A percentile compares a stretch with the other conserved stretches of the same genome.
These are phyloP conservation scores for Pelargonium myrrhifolium DNA, from an alignment of 441 rosid species.

Conservation along the genomic window DNA sequence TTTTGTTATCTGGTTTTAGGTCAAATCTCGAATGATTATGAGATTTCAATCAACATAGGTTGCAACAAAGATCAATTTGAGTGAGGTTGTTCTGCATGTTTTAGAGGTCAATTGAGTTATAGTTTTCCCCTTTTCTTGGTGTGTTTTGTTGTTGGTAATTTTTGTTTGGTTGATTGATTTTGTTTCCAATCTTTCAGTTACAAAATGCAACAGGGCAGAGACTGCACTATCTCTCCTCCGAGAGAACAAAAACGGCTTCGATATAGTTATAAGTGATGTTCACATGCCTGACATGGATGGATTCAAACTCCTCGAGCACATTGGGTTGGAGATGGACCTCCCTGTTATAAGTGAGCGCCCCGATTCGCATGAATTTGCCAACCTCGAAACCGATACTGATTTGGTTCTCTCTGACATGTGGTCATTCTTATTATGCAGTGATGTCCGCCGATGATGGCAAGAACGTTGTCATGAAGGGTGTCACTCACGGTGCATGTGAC, in stretches of 20 bases:
- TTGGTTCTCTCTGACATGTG: constrained; percentile 6
- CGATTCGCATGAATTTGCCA: neutral
- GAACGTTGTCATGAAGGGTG: constrained; percentile 77
- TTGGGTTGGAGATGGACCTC: constrained; percentile 87
- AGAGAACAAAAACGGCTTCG: constrained; percentile 64
- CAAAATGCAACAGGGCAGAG: constrained; percentile 73
- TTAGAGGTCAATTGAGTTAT: no score
- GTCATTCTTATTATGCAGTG: constrained; percentile 38
- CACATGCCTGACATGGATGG: constrained; percentile 99
- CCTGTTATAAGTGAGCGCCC: constrained; percentile 77
- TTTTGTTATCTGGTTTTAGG: neutral
- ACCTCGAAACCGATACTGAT: neutral
- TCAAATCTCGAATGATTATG: neutral
- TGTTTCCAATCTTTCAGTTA: constrained; percentile 45
- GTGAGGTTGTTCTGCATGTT: neutral
- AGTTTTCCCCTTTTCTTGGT: neutral
- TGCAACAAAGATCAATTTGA: neutral
- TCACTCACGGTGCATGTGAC: constrained; percentile 84
- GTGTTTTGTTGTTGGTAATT: neutral
- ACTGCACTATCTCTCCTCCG: constrained; percentile 52
- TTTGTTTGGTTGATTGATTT: constrained; percentile 18
- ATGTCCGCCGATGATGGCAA: constrained; percentile 93
- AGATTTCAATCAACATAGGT: neutral
- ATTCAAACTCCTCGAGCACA: constrained; percentile 68
- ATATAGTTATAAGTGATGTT: constrained; percentile 85